Conservation (phyloP, 306 rosid genomes). For the Pyrus communis region DNA sequence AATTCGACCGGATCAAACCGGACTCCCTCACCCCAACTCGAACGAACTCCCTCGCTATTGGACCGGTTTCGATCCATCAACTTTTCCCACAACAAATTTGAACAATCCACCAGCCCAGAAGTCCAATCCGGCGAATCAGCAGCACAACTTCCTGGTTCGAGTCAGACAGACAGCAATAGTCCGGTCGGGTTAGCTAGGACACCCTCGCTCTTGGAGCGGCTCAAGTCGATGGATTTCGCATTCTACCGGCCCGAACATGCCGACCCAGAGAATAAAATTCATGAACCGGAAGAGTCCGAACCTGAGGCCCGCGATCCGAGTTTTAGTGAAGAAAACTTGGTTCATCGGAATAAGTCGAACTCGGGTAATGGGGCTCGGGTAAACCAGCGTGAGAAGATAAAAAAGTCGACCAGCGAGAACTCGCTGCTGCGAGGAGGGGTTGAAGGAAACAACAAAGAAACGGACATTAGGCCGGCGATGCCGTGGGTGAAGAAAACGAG, state of each 20-base stretch:
- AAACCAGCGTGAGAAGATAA: slow-evolving; percentile 27
- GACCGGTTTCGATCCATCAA: slow-evolving; percentile 41
- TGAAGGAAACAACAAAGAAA: not conserved
- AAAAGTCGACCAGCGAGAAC: slow-evolving; percentile 26
- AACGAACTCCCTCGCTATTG: slow-evolving; percentile 39
- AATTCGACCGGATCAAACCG: not conserved
- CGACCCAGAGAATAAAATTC: slow-evolving; percentile 3
- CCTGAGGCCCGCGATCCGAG: not conserved
- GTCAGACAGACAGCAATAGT: not conserved
- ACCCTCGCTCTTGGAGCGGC: slow-evolving; percentile 43
- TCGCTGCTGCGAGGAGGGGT: not conserved
- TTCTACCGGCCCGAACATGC: slow-evolving; percentile 21
- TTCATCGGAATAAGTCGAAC: slow-evolving; percentile 36
- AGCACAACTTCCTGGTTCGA: not conserved
- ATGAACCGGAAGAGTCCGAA: not conserved
- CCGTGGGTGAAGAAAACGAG: slow-evolving; percentile 18
- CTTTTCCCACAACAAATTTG: slow-evolving; percentile 13
- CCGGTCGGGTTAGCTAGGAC: slow-evolving; percentile 13
- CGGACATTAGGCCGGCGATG: slow-evolving; percentile 32
- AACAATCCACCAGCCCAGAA: not conserved
- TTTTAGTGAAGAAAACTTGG: not conserved
- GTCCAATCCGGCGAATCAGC: not conserved
- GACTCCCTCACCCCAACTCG: not conserved
- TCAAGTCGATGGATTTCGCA: slow-evolving; percentile 37
- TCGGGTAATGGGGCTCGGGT: not conserved